Evolutionary conservation across 108 stramenopile genomes (phyloP), one percentile per base, ranked within the genome.

Genomic region (Craspedostauros australis): DNA sequence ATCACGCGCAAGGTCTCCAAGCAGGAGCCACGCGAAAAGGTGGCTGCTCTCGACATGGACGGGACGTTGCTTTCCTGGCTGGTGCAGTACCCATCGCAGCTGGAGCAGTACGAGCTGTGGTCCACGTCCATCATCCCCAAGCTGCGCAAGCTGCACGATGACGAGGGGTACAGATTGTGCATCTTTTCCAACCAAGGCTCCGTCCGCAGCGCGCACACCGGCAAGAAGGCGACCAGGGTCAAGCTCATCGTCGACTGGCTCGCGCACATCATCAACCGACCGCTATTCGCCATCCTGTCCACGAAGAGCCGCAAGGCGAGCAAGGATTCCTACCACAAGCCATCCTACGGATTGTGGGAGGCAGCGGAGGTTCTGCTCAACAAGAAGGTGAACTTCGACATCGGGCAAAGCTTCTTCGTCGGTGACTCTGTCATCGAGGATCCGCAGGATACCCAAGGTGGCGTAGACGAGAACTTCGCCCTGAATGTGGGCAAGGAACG

Each of bases 31-130:
- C 62, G 69, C 1, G 54, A 39, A 1, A 82, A 73, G 56, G 80
- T 85, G 14, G 85, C 85, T n/a, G 85, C 80, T 16, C 75, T 91
- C 37, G 89, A 91, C 62, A 44, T 91, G 40, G 89, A 91, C 55
- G 78, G 77, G 27, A 91, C 89, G 5, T 55, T 91, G 19, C 46
- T 84, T 2, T 34, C 67, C 5, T 91, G 84, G 84, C 47, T 51
- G n/a, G 62, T 47, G 28, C 40, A 50, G 11, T 87, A 71, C 72
- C 86, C 90, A 2, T 66, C 16, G 32, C 47, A 46, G 20, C 50
- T 66, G 23, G 69, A 70, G 15, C 80, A 91, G 37, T 91, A 82
- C 39, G 80, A 88, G 54, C 47, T 91, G 0, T 88, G 84, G 81
- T 75, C 60, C 40, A 36, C 66, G 5, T 20, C 32, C 12, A 79